Conservation (phyloP, 2,329 filamentous ascomycete species). For the Thielaviopsis cerberus region DNA sequence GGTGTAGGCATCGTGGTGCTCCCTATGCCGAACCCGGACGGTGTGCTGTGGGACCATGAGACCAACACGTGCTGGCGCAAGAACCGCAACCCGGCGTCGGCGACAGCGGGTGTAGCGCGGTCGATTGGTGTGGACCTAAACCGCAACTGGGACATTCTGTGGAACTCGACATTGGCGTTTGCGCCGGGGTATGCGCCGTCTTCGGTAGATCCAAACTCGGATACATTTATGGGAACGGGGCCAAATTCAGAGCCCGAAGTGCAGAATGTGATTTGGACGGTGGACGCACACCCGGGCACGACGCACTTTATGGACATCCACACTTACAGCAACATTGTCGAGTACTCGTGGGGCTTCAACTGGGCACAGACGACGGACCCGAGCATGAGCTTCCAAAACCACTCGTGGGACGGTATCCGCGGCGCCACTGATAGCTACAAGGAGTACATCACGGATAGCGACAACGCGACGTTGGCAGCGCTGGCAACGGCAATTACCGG, state of each 20-base stretch:
- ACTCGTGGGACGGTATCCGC: slow-evolving; percentile 30
- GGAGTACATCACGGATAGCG: slow-evolving; percentile 25
- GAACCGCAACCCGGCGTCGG: slow-evolving; percentile 29
- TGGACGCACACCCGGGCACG: slow-evolving; percentile 30
- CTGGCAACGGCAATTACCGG: slow-evolving; percentile 18
- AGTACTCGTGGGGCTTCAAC: slow-evolving; percentile 41
- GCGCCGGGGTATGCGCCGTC: slow-evolving; percentile 21
- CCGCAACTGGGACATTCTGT: slow-evolving; percentile 39
- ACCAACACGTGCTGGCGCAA: slow-evolving; percentile 35
- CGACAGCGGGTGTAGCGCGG: slow-evolving; percentile 15
- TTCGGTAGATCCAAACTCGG: slow-evolving; percentile 22
- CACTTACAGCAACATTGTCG: slow-evolving; percentile 31
- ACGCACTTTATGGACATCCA: slow-evolving; percentile 42
- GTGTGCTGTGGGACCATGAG: slow-evolving; percentile 31
- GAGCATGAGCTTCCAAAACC: slow-evolving; percentile 33
- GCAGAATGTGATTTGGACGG: slow-evolving; percentile 32
- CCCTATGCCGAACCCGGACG: slow-evolving; percentile 35
- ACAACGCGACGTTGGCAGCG: slow-evolving; percentile 18
- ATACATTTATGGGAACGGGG: slow-evolving; percentile 31
- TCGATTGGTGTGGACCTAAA: slow-evolving; percentile 28
- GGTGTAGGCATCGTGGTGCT: slow-evolving; percentile 34
- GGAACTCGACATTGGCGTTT: slow-evolving; percentile 31
- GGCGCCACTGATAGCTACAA: slow-evolving; percentile 29
- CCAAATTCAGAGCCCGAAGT: slow-evolving; percentile 39
- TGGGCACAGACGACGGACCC: slow-evolving; percentile 27